Evolutionary conservation across 768 basidiomycete genomes (phyloP), one percentile per base, ranked within the genome.

Genomic region (Antrodiella citrinella): DNA sequence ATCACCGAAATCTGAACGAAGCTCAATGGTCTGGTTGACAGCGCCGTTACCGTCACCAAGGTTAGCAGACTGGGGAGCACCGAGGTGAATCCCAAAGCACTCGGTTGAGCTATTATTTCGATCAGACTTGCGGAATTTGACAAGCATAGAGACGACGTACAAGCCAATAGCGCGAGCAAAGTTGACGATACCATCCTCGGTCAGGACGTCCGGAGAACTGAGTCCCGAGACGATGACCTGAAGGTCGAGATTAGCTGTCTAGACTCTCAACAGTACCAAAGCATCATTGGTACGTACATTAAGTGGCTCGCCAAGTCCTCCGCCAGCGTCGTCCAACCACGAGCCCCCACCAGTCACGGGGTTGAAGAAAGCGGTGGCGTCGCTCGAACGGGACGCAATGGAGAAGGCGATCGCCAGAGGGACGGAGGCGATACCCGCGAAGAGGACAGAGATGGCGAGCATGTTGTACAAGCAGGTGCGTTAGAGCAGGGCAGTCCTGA

Each of bases 211-310:
- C 0, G 77, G 65, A 5, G 81, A 81, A 57, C 82, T 85, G 39
- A 72, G 56, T 0, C 76, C 82, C 2, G 84, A 86, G 49, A 86
- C 74, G 54, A 87, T 84, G 43, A 86, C 72, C 74, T 76, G 30
- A 3, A 13, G 38, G 2, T 9, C 19, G 26, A 40, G 38, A 42
- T 15, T 12, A 26, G 7, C 35, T 38, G 35, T 18, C 18, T 38
- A 18, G n/a, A n/a, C 18, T 38, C 13, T 40, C 45, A 45, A 15
- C 24, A 47, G 46, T 30, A 35, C 19, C n/a, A 24, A 24, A 19
- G 21, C 11, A 4, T 5, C 11, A 25, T 4, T 45, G 49, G 51
- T 2, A 47, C 59, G 23, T 49, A 72, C 76, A 62, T 82, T 70
- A 57, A 78, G 52, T 12, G 73, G 69, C 60, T 69, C 72, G 10